Percentiles rank a stretch among this genome's conserved stretches.
Evolutionary conservation across 1,284 basidiomycete genomes (phyloP).

Genomic region (Irpex sp.): DNA sequence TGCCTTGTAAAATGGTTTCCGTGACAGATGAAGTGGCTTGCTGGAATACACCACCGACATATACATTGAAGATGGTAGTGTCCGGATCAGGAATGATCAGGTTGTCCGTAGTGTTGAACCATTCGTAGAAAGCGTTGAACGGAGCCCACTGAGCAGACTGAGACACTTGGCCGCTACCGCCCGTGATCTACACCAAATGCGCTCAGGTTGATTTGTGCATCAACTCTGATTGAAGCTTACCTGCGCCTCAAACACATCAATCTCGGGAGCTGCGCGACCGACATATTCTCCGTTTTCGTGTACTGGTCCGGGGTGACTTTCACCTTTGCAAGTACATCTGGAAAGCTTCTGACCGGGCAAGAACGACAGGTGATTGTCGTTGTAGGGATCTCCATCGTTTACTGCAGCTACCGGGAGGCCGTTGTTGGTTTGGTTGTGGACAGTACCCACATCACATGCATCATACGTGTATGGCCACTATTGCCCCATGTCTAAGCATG

Average conservation of each 20-base stretch:
- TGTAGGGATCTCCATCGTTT: slow-evolving; percentile 39
- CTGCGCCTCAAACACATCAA: slow-evolving; percentile 46
- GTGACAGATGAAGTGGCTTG: slow-evolving; percentile 39
- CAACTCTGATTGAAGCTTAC: slow-evolving; percentile 32
- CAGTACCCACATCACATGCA: slow-evolving; percentile 55
- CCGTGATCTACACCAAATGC: slow-evolving; percentile 21
- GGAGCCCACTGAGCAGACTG: slow-evolving; percentile 49
- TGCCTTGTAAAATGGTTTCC: too few relatives aligned
- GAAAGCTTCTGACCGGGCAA: slow-evolving; percentile 48
- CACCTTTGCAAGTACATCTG: slow-evolving; percentile 52
- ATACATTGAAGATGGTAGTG: slow-evolving; percentile 45
- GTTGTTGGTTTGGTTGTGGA: slow-evolving; percentile 42
- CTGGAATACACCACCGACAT: slow-evolving; percentile 51
- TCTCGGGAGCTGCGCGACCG: slow-evolving; percentile 47
- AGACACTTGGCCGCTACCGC: slow-evolving; percentile 34
- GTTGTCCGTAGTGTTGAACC: slow-evolving; percentile 40
- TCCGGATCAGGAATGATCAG: slow-evolving; percentile 41
- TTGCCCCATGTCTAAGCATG: not conserved
- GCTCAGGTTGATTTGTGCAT: not conserved
- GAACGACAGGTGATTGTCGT: slow-evolving; percentile 33
- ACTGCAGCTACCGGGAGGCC: slow-evolving; percentile 37
- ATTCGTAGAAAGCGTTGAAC: slow-evolving; percentile 41
- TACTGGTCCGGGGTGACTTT: slow-evolving; percentile 54
- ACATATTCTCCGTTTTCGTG: slow-evolving; percentile 46
- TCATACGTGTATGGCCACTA: slow-evolving; percentile 58